Percentiles rank a stretch among this genome's conserved stretches.
phyloP scores from a whole-genome alignment of 2,329 filamentous ascomycete species.

The Tolypocladium inflatum region DNA sequence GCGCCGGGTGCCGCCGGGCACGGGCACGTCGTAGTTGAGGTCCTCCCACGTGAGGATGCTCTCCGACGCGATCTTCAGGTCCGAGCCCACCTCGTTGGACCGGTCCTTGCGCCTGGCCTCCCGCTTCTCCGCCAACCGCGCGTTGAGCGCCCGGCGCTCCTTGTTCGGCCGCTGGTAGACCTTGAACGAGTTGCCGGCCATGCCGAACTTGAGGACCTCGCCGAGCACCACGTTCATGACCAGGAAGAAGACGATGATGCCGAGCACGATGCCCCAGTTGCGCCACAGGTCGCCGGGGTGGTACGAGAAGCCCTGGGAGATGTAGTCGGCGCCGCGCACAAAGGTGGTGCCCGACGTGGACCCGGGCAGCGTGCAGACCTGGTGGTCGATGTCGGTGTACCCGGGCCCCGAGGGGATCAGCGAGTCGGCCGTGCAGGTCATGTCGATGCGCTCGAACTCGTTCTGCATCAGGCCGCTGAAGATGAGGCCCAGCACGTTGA shows the following conservation, averaged over 20 bases:
- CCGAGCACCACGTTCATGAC: slow-evolving; percentile 67
- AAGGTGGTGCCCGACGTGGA: slow-evolving; percentile 53
- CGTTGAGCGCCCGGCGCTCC: slow-evolving; percentile 58
- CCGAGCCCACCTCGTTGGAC: slow-evolving; percentile 32
- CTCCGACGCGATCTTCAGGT: slow-evolving; percentile 49
- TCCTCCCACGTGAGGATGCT: slow-evolving; percentile 79
- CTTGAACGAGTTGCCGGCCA: slow-evolving; percentile 71
- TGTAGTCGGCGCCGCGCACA: slow-evolving; percentile 60
- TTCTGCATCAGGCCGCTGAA: slow-evolving; percentile 81
- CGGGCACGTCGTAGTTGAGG: slow-evolving; percentile 66
- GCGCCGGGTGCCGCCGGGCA: slow-evolving; percentile 44
- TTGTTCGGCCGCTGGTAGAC: slow-evolving; percentile 64
- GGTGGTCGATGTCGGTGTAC: slow-evolving; percentile 62
- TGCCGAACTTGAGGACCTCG: slow-evolving; percentile 68
- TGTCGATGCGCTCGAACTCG: slow-evolving; percentile 61
- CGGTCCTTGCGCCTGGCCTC: slow-evolving; percentile 41
- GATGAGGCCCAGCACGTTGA: slow-evolving; percentile 64
- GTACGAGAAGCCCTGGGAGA: slow-evolving; percentile 61
- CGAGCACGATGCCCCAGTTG: slow-evolving; percentile 73
- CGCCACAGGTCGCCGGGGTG: slow-evolving; percentile 61
- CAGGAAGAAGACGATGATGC: slow-evolving; percentile 67
- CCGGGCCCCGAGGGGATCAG: slow-evolving; percentile 62
- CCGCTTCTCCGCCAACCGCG: slow-evolving; percentile 49
- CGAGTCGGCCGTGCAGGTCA: slow-evolving; percentile 59
- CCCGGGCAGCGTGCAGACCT: slow-evolving; percentile 74